phyloP scores from a whole-genome alignment of 495 filamentous ascomycete species.

The Annulohypoxylon moriforme region DNA sequence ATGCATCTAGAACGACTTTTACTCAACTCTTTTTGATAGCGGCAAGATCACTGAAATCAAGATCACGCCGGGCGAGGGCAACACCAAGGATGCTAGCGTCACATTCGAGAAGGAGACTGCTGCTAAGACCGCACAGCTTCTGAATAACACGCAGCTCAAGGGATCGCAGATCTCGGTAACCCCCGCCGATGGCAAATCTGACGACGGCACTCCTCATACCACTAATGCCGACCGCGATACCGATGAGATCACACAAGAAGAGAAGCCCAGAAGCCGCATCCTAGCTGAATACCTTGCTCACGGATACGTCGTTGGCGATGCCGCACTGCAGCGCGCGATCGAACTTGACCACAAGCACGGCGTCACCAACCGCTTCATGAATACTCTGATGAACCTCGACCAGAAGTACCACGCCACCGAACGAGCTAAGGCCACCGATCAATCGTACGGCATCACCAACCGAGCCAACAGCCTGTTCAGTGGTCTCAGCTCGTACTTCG shows the following conservation, averaged over 20 bases:
- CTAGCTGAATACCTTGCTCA: conserved; percentile 95
- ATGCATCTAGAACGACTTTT: background rate
- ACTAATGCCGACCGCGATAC: conserved; percentile 65
- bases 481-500: conserved; percentile 84
- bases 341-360: conserved; percentile 91
- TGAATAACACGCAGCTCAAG: conserved; percentile 95
- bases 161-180: conserved; percentile 81
- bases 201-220: conserved; percentile 65
- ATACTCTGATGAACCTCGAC: conserved; percentile 79
- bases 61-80: conserved; percentile 71
- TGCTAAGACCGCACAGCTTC: conserved; percentile 93
- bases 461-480: conserved; percentile 72
- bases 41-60: conserved; percentile 90
- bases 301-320: conserved; percentile 88
- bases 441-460: conserved; percentile 76
- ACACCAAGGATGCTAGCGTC: conserved; percentile 83
- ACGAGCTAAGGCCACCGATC: conserved; percentile 78
- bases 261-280: conserved; percentile 93
- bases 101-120: conserved; percentile 97
- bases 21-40: conserved; percentile 60
- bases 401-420: conserved; percentile 82
- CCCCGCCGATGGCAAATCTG: conserved; percentile 70
- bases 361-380: conserved; percentile 79
- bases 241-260: conserved; percentile 85
- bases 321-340: conserved; percentile 85